phyloP scores from a whole-genome alignment of 805 yeast genomes.

The Nakazawaea populi region DNA sequence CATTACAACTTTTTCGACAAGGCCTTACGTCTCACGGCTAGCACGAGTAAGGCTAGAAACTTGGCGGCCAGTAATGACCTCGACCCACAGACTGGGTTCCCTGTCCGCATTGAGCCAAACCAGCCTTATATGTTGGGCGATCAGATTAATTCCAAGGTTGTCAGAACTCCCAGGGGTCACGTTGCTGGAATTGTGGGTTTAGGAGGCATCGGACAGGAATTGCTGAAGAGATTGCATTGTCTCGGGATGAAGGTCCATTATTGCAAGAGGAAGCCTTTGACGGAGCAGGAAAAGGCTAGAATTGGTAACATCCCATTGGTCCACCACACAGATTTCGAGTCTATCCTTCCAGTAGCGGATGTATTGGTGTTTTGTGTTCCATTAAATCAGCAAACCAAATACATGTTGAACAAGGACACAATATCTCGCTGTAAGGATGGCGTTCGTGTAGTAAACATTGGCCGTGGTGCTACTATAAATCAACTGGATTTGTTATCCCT shows the following conservation, averaged over 20 bases:
- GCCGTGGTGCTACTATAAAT: constrained; percentile 51
- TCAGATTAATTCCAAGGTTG: constrained; percentile 27
- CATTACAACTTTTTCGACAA: constrained; percentile 43
- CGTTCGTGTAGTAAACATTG: constrained; percentile 48
- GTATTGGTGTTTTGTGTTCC: constrained; percentile 54
- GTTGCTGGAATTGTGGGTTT: constrained; percentile 52
- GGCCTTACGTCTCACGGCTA: constrained; percentile 27
- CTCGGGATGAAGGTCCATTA: constrained; percentile 56
- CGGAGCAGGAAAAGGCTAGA: constrained; percentile 18
- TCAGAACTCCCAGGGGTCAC: constrained; percentile 42
- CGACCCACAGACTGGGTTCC: constrained; percentile 26
- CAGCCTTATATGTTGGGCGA: constrained; percentile 36
- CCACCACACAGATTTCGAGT: constrained; percentile 29
- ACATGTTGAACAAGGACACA: constrained; percentile 36
- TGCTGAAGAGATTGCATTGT: constrained; percentile 41
- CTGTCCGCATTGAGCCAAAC: constrained; percentile 11
- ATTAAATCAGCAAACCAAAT: constrained; percentile 44
- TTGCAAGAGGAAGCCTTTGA: constrained; percentile 37
- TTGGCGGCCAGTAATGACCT: constrained; percentile 23
- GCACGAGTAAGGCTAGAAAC: constrained; percentile 36
- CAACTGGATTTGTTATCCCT: constrained; percentile 41
- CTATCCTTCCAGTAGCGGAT: constrained; percentile 34
- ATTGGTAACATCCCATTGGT: constrained; percentile 23
- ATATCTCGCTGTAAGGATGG: constrained; percentile 30
- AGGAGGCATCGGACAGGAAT: constrained; percentile 53